Evolutionary conservation across 805 yeast genomes (phyloP), one percentile per base, ranked within the genome.

Genomic region (Debaryomyces castellii): DNA sequence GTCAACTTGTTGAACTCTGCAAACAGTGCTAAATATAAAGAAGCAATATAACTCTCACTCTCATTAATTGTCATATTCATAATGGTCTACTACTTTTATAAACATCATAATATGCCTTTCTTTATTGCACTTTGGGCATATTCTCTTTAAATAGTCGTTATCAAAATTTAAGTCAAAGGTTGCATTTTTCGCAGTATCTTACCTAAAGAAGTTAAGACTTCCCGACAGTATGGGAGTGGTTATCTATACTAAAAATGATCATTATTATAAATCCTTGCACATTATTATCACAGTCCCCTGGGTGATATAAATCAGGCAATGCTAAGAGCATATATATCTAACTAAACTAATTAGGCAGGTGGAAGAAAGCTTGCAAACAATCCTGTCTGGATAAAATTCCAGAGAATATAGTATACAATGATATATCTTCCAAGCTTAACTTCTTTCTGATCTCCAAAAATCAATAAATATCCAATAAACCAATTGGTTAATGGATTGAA

Each of bases 331-430:
- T 48, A 33, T n/a, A 30, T n/a, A n/a, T n/a, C 5, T 4, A 30
- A n/a, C 18, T 30, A 30, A 22, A 32, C 20, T 17, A 23, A 23
- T 39, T 24, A 89, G n/a, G 98, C 98, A 4, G 98, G 98, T 2
- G 97, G 98, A 36, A 91, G 70, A 59, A 88, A 91, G n/a, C 83
- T 83, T 6, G 85, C 88, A 67, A 81, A 91, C 41, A 91, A 66
- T 1, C 80, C 77, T 0, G 91, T 77, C 63, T 91, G 97, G 2
- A 82, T 54, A 5, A 83, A 60, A 18, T 69, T 71, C 96, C 96
- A 91, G 0, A 76, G 52, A 5, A 82, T 51, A 54, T 81, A 67
- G 69, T 80, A 86, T 6, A 65, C 53, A 1, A 79, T 59, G 14
- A 58, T 52, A 49, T 48, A 40, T 48, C 55, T 48, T 36, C 33